phyloP scores from a whole-genome alignment of 345 rosid species.

The Aegle marmelos region DNA sequence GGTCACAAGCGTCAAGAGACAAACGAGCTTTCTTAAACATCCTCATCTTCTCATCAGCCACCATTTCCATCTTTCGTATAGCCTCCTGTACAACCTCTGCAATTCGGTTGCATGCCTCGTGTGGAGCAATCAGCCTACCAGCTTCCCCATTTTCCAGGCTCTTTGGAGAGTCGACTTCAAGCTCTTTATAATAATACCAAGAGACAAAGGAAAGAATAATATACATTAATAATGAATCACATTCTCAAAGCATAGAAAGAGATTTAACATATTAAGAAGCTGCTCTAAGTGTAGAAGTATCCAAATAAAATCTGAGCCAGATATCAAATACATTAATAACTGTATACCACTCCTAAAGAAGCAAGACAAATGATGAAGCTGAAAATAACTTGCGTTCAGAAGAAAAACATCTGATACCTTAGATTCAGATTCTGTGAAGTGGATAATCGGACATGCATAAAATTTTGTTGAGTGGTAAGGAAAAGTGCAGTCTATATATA shows the following conservation, averaged over 20 bases:
- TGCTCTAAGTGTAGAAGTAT: neutral
- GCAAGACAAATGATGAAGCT: neutral
- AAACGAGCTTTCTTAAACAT: constrained; percentile 86
- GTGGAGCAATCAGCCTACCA: constrained; percentile 82
- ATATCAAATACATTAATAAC: neutral
- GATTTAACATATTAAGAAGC: neutral
- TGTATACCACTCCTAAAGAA: neutral
- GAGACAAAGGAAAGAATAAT: neutral
- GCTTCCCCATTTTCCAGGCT: constrained; percentile 79
- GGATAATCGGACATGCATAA: neutral
- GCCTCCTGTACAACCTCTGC: constrained; percentile 97
- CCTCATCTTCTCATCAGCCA: constrained; percentile 90
- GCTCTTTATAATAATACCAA: constrained; percentile 42
- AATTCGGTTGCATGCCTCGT: constrained; percentile 91
- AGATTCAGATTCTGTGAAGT: neutral
- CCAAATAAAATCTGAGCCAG: neutral
- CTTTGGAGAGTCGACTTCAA: constrained; percentile 83
- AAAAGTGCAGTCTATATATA: neutral
- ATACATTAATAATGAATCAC: neutral
- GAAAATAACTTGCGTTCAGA: neutral
- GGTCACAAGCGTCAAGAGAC: constrained; percentile 79
- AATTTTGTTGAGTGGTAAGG: neutral
- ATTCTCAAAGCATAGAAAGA: neutral
- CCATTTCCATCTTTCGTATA: constrained; percentile 95
- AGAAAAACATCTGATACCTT: neutral